phyloP scores from a whole-genome alignment of 208 protist species.

The Leishmania tarentolae region DNA sequence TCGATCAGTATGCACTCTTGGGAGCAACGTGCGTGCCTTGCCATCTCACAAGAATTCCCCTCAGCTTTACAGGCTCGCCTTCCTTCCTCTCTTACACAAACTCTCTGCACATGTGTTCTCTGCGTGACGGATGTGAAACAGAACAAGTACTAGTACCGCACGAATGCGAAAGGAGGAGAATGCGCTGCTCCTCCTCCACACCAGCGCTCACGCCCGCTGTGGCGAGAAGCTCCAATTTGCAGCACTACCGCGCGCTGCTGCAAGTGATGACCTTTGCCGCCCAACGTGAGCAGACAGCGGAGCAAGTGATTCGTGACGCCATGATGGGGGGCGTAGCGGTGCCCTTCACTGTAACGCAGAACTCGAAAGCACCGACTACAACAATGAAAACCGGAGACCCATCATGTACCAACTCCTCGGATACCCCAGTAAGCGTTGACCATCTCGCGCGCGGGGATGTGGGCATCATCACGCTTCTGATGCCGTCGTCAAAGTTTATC shows the following conservation, averaged over 20 bases:
- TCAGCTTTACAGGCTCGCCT: not conserved
- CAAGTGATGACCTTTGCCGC: conserved; percentile 67
- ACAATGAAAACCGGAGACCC: not conserved
- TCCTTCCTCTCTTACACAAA: not conserved
- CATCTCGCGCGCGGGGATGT: not conserved
- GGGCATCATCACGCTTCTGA: conserved; percentile 22
- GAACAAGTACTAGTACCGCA: not conserved
- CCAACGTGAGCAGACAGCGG: conserved; percentile 37
- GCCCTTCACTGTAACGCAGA: conserved; percentile 29
- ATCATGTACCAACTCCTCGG: not conserved
- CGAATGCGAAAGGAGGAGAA: not conserved
- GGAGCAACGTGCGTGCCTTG: not conserved
- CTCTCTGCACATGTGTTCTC: not conserved
- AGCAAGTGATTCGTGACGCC: conserved; percentile 56
- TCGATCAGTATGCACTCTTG: not conserved
- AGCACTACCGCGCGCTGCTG: conserved; percentile 62
- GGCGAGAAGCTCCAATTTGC: conserved; percentile 32
- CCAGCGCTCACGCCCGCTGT: not conserved
- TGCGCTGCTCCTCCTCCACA: conserved; percentile 5
- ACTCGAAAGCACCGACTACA: not conserved
- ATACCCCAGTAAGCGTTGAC: not conserved
- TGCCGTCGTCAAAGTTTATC: conserved; percentile 70
- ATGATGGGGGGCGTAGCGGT: conserved; percentile 65
- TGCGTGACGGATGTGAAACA: not conserved
- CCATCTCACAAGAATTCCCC: not conserved